phyloP scores from a whole-genome alignment of 495 filamentous ascomycete species.

The Trichoderma orchidacearum region DNA sequence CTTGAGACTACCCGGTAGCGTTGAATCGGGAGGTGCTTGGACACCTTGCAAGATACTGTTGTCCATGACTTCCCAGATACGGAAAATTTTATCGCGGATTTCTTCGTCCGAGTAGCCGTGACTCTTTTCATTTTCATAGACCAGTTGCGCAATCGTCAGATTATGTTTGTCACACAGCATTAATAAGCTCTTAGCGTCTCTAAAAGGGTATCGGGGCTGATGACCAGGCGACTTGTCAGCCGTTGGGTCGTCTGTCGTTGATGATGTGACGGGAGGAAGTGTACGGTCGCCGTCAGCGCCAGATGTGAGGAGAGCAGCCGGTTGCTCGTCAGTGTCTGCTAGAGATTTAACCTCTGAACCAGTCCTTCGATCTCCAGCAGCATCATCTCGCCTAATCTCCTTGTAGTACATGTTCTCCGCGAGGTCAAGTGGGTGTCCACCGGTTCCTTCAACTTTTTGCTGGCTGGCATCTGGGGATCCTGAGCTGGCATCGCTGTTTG shows the following conservation, averaged over 20 bases:
- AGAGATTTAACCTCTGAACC: slow-evolving; percentile 14
- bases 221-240: background rate
- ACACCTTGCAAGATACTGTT: slow-evolving; percentile 22
- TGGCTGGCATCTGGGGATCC: background rate
- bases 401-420: slow-evolving; percentile 24
- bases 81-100: slow-evolving; percentile 16
- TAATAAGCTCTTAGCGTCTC: slow-evolving; percentile 15
- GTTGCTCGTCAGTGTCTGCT: slow-evolving; percentile 6
- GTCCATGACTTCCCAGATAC: slow-evolving; percentile 24
- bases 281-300: background rate
- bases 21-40: slow-evolving; percentile 14
- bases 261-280: background rate
- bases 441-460: slow-evolving; percentile 7
- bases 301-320: slow-evolving; percentile 7
- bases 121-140: slow-evolving; percentile 22
- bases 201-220: slow-evolving; percentile 18
- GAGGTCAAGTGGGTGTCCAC: slow-evolving; percentile 14
- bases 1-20: slow-evolving; percentile 17
- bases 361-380: slow-evolving; percentile 16
- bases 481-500: slow-evolving; percentile 7
- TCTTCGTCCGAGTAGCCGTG: slow-evolving; percentile 21
- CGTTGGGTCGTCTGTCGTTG: background rate
- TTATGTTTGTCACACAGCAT: slow-evolving; percentile 20
- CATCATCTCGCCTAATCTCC: slow-evolving; percentile 18
- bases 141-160: slow-evolving; percentile 19